Evolutionary conservation across 2,329 filamentous ascomycete genomes (phyloP).

Genomic region (Exserohilum rostratum): DNA sequence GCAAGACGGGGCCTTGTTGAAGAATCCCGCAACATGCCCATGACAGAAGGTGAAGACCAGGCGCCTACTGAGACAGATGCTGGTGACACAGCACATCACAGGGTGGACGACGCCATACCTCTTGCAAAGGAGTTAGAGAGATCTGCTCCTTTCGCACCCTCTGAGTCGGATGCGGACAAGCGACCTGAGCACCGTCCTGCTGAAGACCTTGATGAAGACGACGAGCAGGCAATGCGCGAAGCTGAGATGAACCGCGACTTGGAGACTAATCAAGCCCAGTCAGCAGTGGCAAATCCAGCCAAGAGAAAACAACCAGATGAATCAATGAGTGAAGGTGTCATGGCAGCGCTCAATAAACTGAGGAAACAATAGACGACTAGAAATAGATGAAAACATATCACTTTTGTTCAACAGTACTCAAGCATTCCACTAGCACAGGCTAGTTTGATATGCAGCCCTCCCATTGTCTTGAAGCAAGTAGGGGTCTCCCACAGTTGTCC

Average conservation of each 20-base stretch:
- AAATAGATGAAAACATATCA: neutral
- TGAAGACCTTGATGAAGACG: constrained; percentile 47
- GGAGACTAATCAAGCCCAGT: constrained; percentile 33
- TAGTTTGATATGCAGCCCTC: neutral
- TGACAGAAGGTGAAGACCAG: no score
- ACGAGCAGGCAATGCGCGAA: constrained; percentile 55
- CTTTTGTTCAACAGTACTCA: neutral
- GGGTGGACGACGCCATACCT: constrained; percentile 40
- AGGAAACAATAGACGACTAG: constrained; percentile 44
- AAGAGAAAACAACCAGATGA: constrained; percentile 51
- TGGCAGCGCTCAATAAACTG: constrained; percentile 63
- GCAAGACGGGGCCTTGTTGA: constrained; percentile 58
- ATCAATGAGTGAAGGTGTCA: constrained; percentile 63
- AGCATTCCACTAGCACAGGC: neutral
- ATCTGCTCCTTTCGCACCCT: constrained; percentile 23
- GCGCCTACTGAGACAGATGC: constrained; percentile 12
- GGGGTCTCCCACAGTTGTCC: constrained; percentile 1
- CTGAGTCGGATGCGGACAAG: constrained; percentile 44
- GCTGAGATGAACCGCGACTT: constrained; percentile 18
- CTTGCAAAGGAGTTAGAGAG: constrained; percentile 32
- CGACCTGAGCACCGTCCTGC: constrained; percentile 44
- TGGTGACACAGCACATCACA: constrained; percentile 33
- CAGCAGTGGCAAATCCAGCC: constrained; percentile 17
- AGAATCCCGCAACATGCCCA: constrained; percentile 31
- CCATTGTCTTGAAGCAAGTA: neutral